Evolutionary conservation across 225 moss, liverwort and hornwort genomes (phyloP).

Genomic region (Marchantia paleacea): DNA sequence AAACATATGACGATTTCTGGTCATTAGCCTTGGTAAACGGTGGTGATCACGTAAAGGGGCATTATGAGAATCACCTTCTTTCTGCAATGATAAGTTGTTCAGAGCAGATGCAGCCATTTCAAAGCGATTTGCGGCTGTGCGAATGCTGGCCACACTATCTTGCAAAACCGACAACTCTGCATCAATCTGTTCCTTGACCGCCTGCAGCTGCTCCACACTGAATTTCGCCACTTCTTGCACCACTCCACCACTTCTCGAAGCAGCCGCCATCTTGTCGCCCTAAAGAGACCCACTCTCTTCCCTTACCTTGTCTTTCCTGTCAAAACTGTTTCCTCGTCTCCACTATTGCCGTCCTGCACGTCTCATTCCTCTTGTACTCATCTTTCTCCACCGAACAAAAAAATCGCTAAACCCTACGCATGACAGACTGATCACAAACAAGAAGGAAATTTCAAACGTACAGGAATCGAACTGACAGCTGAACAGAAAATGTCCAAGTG

Average conservation of each 20-base stretch:
- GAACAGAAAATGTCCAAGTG: too few relatives aligned
- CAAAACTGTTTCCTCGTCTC: background rate
- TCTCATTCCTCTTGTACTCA: background rate
- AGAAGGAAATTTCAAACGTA: too few relatives aligned
- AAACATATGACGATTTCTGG: background rate
- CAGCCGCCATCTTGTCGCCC: constrained; percentile 23
- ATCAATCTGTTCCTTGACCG: constrained; percentile 92
- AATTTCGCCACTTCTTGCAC: constrained; percentile 84
- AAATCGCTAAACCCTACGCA: background rate
- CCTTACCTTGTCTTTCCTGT: background rate
- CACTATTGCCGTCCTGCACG: background rate
- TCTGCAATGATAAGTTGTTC: constrained; percentile 63
- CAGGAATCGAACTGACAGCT: too few relatives aligned
- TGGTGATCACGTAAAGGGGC: background rate
- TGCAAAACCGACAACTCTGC: constrained; percentile 72
- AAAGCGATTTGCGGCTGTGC: constrained; percentile 89
- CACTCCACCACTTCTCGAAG: constrained; percentile 61
- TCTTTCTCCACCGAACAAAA: background rate
- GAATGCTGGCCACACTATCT: constrained; percentile 81
- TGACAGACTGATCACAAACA: background rate
- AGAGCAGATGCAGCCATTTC: constrained; percentile 90
- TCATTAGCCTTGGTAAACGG: background rate
- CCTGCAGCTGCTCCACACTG: constrained; percentile 84
- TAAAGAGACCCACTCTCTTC: background rate
- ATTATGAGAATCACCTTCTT: constrained; percentile 40